Conservation (phyloP, 2,329 filamentous ascomycete genomes). For the Chrysoporthe deuterocubensis region DNA sequence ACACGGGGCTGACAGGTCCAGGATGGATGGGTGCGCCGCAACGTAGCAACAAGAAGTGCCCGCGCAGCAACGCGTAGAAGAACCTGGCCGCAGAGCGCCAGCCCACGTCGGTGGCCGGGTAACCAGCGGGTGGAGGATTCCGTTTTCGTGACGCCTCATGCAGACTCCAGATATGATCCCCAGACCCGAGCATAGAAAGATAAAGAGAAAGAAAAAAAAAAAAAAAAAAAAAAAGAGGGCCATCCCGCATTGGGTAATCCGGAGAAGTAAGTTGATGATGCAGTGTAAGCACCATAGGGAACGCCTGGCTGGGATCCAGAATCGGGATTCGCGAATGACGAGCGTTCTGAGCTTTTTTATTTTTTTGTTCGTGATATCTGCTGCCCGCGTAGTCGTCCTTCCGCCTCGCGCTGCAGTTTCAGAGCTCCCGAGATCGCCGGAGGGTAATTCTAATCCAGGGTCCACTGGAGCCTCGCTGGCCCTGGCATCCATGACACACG, state of each 20-base stretch:
- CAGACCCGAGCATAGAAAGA: background rate
- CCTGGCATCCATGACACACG: background rate
- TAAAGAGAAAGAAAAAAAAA: background rate
- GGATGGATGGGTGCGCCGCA: background rate
- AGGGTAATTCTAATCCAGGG: background rate
- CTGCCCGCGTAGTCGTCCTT: background rate
- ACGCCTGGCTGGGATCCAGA: too few species aligned
- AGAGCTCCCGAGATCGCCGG: slow-evolving; percentile 1
- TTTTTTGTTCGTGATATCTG: too few species aligned
- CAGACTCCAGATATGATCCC: background rate
- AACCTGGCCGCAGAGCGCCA: background rate
- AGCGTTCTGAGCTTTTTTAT: too few species aligned
- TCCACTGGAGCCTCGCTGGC: background rate
- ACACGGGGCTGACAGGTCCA: too few species aligned
- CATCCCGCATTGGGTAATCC: background rate
- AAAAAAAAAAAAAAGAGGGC: background rate
- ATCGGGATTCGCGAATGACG: too few species aligned
- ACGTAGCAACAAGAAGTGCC: background rate
- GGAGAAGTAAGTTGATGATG: background rate
- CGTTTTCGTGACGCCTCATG: background rate
- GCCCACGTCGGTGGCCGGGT: background rate
- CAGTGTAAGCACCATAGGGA: background rate
- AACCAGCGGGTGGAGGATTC: background rate
- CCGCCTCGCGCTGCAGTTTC: background rate
- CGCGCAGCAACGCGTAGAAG: background rate